phyloP scores from a whole-genome alignment of 1,284 basidiomycete genomes.

The Abortiporus biennis region DNA sequence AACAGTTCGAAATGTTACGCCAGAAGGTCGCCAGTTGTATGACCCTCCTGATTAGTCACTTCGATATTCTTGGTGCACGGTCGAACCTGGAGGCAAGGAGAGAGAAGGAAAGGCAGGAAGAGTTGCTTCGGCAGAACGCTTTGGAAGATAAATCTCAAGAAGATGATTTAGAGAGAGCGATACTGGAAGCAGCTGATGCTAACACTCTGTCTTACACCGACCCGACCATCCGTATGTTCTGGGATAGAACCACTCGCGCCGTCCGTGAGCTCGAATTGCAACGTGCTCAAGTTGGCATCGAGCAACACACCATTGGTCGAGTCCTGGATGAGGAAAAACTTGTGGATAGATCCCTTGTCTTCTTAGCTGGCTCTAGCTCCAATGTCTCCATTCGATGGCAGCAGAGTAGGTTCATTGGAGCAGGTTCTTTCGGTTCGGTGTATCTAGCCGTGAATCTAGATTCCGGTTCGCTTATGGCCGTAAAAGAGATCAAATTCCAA shows the following conservation, averaged over 20 bases:
- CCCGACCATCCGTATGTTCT: constrained; percentile 62
- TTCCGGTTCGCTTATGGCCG: constrained; percentile 96
- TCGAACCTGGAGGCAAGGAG: constrained; percentile 84
- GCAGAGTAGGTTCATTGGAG: constrained; percentile 96
- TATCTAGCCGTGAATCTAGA: constrained; percentile 98
- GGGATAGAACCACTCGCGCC: constrained; percentile 60
- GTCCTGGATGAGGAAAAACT: constrained; percentile 88
- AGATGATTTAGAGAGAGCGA: constrained; percentile 35
- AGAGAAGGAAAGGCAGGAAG: constrained; percentile 82
- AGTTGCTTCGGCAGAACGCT: constrained; percentile 58
- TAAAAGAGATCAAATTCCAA: constrained; percentile 99
- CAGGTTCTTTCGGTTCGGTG: constrained; percentile 97
- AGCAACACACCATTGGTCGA: constrained; percentile 77
- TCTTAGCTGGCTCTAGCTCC: constrained; percentile 87
- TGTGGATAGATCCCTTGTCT: constrained; percentile 88
- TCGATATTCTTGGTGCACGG: constrained; percentile 94
- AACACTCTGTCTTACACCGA: constrained; percentile 44
- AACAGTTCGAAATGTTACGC: constrained; percentile 86
- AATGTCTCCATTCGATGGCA: constrained; percentile 99
- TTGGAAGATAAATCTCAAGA: constrained; percentile 38
- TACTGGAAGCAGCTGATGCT: constrained; percentile 25
- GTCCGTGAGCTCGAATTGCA: constrained; percentile 40
- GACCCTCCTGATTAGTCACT: constrained; percentile 93
- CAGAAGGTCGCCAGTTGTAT: constrained; percentile 96
- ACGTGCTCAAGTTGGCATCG: constrained; percentile 54